Base-by-base conservation (phyloP, 148 eudicot genomes). In the Camellia lanceoleosa region DNA sequence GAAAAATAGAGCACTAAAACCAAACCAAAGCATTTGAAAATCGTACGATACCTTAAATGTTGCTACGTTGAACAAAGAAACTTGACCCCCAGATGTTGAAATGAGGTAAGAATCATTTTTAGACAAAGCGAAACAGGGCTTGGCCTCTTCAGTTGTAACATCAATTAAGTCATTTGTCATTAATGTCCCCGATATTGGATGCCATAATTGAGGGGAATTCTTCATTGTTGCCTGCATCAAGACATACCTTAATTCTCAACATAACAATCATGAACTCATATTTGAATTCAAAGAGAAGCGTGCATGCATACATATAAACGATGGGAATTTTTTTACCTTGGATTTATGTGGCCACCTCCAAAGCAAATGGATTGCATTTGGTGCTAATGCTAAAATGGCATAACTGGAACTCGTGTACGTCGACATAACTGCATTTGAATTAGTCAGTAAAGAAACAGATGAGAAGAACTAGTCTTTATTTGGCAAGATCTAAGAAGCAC, bases 41-140 rank as follows among this genome's bases (percentile, higher is more conserved):
- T 55, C 0, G 11, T 55, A 8, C 3, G 3, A 55, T 55, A 86
- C 90, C 90, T 88, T 83, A 56, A 85, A 85, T 12, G 86, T 88
- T 81, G 83, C 79, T 88, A 83, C 83, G 75, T 85, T 85, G 71
- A 87, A 87, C 20, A 87, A 70, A 44, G 88, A 83, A 8, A 85
- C 79, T 78, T 85, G 85, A 58, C 90, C 90, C 58, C 90, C 90
- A 14, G 90, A 87, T 52, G 90, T 88, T 44, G 90, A 88, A 84
- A 88, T 88, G 15, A 83, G 86, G 79, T 88, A 88, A 10, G 90
- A 85, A 76, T 88, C 90, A 73, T 88, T 85, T 63, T 85, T 88
- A 30, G 90, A 88, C 73, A 88, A 80, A 51, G 90, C 90, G 73
- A 85, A 83, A 79, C 90, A 88, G 4, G 87, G 75, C 46, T 78